Evolutionary conservation across 2,329 filamentous ascomycete genomes (phyloP).

Genomic region (Pleoardoris graminearum): DNA sequence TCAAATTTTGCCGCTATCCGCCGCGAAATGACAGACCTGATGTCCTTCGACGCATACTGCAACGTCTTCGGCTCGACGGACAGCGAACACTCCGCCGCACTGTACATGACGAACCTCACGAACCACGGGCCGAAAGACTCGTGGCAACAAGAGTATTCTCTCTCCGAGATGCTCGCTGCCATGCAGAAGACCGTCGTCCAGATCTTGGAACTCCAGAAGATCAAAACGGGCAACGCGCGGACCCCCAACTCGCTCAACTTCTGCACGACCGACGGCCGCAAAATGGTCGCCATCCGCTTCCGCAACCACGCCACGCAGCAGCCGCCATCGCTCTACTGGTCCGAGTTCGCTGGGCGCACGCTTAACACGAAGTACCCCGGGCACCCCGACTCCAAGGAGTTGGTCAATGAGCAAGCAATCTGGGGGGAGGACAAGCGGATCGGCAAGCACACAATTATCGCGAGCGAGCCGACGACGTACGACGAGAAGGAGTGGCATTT

Average conservation of each 20-base stretch:
- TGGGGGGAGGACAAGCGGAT: slow-evolving; percentile 47
- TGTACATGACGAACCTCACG: slow-evolving; percentile 54
- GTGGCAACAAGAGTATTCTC: slow-evolving; percentile 51
- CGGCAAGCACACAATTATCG: slow-evolving; percentile 58
- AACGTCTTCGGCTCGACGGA: slow-evolving; percentile 57
- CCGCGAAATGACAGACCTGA: slow-evolving; percentile 50
- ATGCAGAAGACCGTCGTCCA: slow-evolving; percentile 52
- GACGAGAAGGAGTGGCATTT: slow-evolving; percentile 57
- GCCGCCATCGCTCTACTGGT: slow-evolving; percentile 58
- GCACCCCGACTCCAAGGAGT: slow-evolving; percentile 47
- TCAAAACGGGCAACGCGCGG: slow-evolving; percentile 44
- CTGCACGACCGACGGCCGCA: slow-evolving; percentile 55
- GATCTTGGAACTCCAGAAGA: slow-evolving; percentile 53
- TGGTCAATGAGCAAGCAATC: slow-evolving; percentile 40
- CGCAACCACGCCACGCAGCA: slow-evolving; percentile 57
- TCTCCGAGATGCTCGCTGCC: slow-evolving; percentile 50
- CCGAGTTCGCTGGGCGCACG: slow-evolving; percentile 54
- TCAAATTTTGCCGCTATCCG: slow-evolving; percentile 53
- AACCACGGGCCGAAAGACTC: slow-evolving; percentile 39
- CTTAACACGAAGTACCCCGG: slow-evolving; percentile 59
- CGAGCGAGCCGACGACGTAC: slow-evolving; percentile 59
- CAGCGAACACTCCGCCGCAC: slow-evolving; percentile 56
- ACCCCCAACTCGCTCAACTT: slow-evolving; percentile 58
- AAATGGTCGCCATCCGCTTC: slow-evolving; percentile 56
- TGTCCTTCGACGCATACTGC: slow-evolving; percentile 54